These are phyloP conservation scores for Aspergillus persii DNA, from an alignment of 2,329 filamentous ascomycete species.

Conservation along the genomic window DNA sequence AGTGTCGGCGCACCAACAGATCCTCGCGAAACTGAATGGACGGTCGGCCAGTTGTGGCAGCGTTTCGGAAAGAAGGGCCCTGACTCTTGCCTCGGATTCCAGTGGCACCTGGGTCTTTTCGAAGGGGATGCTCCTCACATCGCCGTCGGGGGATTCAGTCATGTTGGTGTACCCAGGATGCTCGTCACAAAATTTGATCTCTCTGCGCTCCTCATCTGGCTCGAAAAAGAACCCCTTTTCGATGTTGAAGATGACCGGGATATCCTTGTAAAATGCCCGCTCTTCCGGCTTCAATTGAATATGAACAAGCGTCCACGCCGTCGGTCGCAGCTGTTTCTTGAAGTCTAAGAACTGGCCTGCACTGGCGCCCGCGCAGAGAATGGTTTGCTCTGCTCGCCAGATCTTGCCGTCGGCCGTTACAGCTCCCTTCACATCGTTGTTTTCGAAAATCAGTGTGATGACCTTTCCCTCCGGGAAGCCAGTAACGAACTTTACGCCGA, in stretches of 20 bases:
- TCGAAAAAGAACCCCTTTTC: conserved; percentile 52
- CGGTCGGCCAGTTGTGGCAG: conserved; percentile 54
- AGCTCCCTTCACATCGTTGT: conserved; percentile 40
- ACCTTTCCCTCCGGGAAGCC: conserved; percentile 40
- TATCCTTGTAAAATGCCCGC: conserved; percentile 40
- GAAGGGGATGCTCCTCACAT: conserved; percentile 39
- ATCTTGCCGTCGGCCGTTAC: conserved; percentile 37
- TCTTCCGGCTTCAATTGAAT: conserved; percentile 45
- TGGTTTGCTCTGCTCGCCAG: conserved; percentile 38
- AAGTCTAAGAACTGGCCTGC: conserved; percentile 45
- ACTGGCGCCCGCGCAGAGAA: conserved; percentile 46
- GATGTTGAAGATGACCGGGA: conserved; percentile 47
- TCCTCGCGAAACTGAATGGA: conserved; percentile 50
- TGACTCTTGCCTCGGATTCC: conserved; percentile 47
- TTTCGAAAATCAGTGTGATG: conserved; percentile 34
- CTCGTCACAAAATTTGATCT: conserved; percentile 48
- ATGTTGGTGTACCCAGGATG: conserved; percentile 56
- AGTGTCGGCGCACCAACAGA: conserved; percentile 60
- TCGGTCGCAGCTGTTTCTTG: conserved; percentile 44
- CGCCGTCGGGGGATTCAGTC: conserved; percentile 25
- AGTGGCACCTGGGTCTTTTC: conserved; percentile 45
- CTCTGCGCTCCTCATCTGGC: conserved; percentile 39
- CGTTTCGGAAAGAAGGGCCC: conserved; percentile 50
- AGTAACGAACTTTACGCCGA: conserved; percentile 50
- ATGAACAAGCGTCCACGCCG: conserved; percentile 49